Evolutionary conservation across 345 rosid species (phyloP), one percentile per base, ranked within the genome.

Genomic region (Cardamine resedifolia): DNA sequence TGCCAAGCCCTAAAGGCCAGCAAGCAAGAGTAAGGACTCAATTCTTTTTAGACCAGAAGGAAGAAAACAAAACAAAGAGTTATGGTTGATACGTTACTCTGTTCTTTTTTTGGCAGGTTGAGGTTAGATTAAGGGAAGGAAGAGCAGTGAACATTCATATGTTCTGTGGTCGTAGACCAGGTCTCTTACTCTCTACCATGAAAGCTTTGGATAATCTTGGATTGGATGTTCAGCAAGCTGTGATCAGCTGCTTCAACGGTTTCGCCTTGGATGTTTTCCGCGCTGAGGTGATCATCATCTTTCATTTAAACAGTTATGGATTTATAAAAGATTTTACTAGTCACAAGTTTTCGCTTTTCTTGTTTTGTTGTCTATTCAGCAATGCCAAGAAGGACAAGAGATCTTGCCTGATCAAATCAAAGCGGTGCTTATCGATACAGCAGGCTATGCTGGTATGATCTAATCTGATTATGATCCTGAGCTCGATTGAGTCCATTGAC

Each of bases 91-190:
- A 3, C 64, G 4, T 38, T 44, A 23, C 75, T 39, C 9, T 48
- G 44, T 5, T 10, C 27, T 6, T 9, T 24, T 26, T 14, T 14
- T 20, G 41, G 20, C 60, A 94, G 96, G 97, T 94, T 82, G 98
- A 94, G 83, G 98, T 94, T 59, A 86, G 87, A 74, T 70, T 82
- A 57, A 89, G 98, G 75, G 98, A 94, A 88, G 97, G 97, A 67
- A 84, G 96, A 81, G 96, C 95, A 49, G 98, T 94, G 74, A 94
- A 91, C 84, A 94, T 94, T 68, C 98, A 94, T 78, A 94, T 94
- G 98, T 89, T 94, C 50, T 91, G 96, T 80, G 88, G 87, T 10
- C 88, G 97, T 66, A 89, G 95, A 77, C 97, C 97, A 0, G 97
- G 98, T 53, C 87, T 94, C 3, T 77, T 94, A 66, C 89, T 94